Conservation (phyloP, 1,284 basidiomycete species). For the Pyrrhoderma lamaoense region DNA sequence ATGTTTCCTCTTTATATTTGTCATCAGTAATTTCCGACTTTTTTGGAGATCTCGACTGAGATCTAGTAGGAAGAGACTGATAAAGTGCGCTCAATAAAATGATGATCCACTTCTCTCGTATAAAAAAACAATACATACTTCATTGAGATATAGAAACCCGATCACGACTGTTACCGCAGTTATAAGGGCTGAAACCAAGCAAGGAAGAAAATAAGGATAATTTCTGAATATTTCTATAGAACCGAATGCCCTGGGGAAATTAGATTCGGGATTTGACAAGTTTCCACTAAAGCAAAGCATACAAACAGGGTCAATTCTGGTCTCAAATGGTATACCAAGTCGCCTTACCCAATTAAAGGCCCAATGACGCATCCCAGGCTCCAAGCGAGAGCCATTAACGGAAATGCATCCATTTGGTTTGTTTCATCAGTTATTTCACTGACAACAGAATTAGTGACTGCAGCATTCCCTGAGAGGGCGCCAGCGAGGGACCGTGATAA, state of each 20-base stretch:
- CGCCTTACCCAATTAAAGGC: slow-evolving; percentile 16
- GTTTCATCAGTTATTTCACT: slow-evolving; percentile 25
- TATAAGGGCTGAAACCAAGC: slow-evolving; percentile 19
- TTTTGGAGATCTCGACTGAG: too few species aligned
- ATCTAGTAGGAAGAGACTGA: too few species aligned
- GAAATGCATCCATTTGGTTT: slow-evolving; percentile 24
- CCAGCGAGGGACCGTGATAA: slow-evolving; percentile 24
- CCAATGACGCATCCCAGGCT: slow-evolving; percentile 20
- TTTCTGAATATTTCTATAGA: slow-evolving; percentile 20
- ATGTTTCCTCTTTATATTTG: background rate
- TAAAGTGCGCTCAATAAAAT: background rate
- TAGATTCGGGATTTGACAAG: slow-evolving; percentile 18
- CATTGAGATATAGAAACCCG: slow-evolving; percentile 18
- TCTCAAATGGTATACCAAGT: background rate
- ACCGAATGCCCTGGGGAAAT: slow-evolving; percentile 20
- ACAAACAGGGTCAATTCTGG: background rate
- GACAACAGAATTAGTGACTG: slow-evolving; percentile 21
- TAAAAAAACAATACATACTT: slow-evolving; percentile 15
- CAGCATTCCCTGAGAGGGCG: slow-evolving; percentile 25
- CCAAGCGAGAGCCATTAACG: slow-evolving; percentile 22
- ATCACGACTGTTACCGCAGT: slow-evolving; percentile 17
- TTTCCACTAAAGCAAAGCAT: slow-evolving; percentile 15
- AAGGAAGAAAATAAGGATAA: slow-evolving; percentile 26
- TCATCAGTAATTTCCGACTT: too few species aligned
- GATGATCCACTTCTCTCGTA: background rate